Conservation (phyloP, 805 yeast genomes). For the Ogataea pini region DNA sequence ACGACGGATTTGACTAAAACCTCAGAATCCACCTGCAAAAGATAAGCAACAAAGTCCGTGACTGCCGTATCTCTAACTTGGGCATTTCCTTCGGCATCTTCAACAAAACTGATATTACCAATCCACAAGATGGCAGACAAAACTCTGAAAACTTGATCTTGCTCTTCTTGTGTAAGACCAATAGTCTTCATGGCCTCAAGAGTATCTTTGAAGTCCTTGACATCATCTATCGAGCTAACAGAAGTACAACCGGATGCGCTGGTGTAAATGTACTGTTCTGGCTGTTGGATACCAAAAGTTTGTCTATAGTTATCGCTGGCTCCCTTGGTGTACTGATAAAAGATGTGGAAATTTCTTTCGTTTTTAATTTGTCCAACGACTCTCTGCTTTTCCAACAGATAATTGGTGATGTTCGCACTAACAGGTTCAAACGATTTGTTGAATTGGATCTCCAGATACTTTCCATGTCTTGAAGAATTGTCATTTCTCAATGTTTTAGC, state of each 20-base stretch:
- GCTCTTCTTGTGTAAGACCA: slow-evolving; percentile 80
- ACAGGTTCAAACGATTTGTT: slow-evolving; percentile 82
- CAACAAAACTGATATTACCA: slow-evolving; percentile 85
- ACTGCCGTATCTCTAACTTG: slow-evolving; percentile 81
- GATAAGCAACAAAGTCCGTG: slow-evolving; percentile 91
- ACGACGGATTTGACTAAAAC: slow-evolving; percentile 65
- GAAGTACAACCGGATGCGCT: slow-evolving; percentile 81
- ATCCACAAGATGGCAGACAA: slow-evolving; percentile 89
- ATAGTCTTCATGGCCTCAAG: slow-evolving; percentile 83
- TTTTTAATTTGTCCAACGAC: slow-evolving; percentile 92
- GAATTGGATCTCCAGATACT: slow-evolving; percentile 88
- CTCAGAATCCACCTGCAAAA: slow-evolving; percentile 75
- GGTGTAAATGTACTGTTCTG: slow-evolving; percentile 90
- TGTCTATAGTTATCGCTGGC: slow-evolving; percentile 85
- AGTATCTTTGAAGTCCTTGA: slow-evolving; percentile 76
- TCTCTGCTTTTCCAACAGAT: slow-evolving; percentile 89
- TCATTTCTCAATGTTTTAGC: slow-evolving; percentile 89
- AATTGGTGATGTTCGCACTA: slow-evolving; percentile 94
- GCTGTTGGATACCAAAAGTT: slow-evolving; percentile 85
- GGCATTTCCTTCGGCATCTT: slow-evolving; percentile 86
- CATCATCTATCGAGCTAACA: slow-evolving; percentile 86
- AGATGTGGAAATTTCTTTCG: slow-evolving; percentile 96
- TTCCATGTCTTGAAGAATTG: slow-evolving; percentile 90
- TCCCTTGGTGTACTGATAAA: slow-evolving; percentile 92
- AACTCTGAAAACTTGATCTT: slow-evolving; percentile 84